Evolutionary conservation across 495 filamentous ascomycete species (phyloP).

Genomic region (Aspergillus ellipticus): DNA sequence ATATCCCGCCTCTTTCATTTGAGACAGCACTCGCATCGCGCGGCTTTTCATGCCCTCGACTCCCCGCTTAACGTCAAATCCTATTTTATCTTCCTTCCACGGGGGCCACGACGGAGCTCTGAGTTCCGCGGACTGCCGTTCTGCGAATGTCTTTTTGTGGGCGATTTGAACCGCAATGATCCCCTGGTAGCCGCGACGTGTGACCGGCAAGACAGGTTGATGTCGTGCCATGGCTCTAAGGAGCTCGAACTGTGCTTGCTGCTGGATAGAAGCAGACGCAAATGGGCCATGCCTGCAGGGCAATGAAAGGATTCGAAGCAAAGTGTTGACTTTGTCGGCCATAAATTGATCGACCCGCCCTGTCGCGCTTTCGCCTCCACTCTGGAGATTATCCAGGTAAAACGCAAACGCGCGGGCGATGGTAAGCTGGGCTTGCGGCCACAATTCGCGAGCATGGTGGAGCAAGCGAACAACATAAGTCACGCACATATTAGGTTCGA

Average conservation of each 20-base stretch:
- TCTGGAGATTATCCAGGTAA: conserved; percentile 24
- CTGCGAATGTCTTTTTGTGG: conserved; percentile 56
- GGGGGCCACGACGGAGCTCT: conserved; percentile 68
- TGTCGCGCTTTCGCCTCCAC: neutral
- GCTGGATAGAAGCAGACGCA: conserved; percentile 43
- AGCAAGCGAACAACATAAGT: conserved; percentile 51
- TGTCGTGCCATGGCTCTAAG: conserved; percentile 58
- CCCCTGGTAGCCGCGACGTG: conserved; percentile 59
- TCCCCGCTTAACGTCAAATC: conserved; percentile 53
- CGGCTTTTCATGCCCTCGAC: conserved; percentile 56
- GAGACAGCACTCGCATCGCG: conserved; percentile 51
- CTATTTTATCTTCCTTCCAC: conserved; percentile 61
- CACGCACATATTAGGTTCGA: conserved; percentile 29
- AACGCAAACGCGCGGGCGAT: conserved; percentile 41
- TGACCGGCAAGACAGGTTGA: conserved; percentile 53
- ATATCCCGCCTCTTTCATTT: conserved; percentile 66
- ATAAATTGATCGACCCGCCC: conserved; percentile 21
- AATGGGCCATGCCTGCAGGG: conserved; percentile 49
- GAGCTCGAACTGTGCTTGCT: conserved; percentile 62
- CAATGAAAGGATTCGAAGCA: conserved; percentile 54
- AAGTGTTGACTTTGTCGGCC: conserved; percentile 45
- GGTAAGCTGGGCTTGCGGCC: conserved; percentile 51
- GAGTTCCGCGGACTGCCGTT: conserved; percentile 55
- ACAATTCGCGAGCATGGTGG: conserved; percentile 53
- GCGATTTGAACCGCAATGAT: conserved; percentile 58